Conservation (phyloP, 345 rosid genomes). For the Abelmoschus esculentus region DNA sequence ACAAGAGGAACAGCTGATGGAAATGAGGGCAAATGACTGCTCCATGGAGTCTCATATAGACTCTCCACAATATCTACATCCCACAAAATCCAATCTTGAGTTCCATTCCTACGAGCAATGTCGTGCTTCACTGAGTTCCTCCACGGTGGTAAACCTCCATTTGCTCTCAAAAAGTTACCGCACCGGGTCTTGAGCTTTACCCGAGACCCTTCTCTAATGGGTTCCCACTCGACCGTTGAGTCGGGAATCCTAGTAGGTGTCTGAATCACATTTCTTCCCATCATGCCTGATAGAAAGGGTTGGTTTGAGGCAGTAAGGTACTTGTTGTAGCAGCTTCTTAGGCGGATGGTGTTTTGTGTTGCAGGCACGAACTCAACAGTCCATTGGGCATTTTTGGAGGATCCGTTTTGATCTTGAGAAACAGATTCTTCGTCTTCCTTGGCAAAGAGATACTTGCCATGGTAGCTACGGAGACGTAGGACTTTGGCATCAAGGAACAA, state of each 20-base stretch:
- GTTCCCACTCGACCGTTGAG: conserved; percentile 18
- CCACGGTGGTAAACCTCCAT: conserved; percentile 69
- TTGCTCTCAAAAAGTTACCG: conserved; percentile 63
- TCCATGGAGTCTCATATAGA: conserved; percentile 26
- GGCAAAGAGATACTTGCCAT: too few species aligned
- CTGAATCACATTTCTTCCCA: conserved; percentile 68
- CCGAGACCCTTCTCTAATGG: conserved; percentile 42
- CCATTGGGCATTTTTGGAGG: too few species aligned
- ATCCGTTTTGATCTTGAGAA: too few species aligned
- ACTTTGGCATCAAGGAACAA: too few species aligned
- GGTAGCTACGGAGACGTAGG: too few species aligned
- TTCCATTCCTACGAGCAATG: conserved; percentile 44
- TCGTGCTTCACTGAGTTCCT: conserved; percentile 72
- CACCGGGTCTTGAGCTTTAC: conserved; percentile 45
- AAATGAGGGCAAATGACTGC: conserved; percentile 2
- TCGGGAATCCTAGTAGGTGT: conserved; percentile 38
- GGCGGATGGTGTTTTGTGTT: conserved; percentile 41
- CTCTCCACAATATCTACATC: conserved; percentile 55
- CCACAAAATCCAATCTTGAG: conserved; percentile 69
- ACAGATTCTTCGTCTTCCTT: too few species aligned
- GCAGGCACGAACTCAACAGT: conserved; percentile 24
- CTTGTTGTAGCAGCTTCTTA: conserved; percentile 56
- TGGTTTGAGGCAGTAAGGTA: conserved; percentile 72
- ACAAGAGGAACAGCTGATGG: conserved; percentile 21
- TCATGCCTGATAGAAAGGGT: conserved; percentile 33